These are phyloP conservation scores for Fusarium nematophilum DNA, from an alignment of 2,329 filamentous ascomycete species.

Conservation along the genomic window DNA sequence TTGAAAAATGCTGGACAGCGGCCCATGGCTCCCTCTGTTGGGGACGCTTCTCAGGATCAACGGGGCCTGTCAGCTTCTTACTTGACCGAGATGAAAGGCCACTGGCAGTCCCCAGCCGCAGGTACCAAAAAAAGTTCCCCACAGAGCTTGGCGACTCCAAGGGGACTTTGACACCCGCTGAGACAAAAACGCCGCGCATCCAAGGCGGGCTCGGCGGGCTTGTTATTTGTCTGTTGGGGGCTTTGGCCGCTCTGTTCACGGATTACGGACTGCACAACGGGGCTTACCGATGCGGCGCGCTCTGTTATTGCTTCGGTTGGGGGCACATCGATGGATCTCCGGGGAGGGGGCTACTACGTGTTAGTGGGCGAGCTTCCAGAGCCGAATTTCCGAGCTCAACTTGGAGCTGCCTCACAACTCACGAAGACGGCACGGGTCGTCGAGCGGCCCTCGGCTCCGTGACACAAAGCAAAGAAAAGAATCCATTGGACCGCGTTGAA, in stretches of 20 bases:
- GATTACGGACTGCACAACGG: conserved; percentile 1
- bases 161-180: conserved; percentile 1
- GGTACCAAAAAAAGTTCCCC: background rate
- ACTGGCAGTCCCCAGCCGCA: conserved; percentile 1
- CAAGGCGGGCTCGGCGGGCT: background rate
- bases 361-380: conserved; percentile 23
- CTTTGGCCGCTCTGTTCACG: background rate
- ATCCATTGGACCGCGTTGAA: conserved; percentile 18
- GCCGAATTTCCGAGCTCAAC: conserved; percentile 34
- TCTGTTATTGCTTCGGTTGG: background rate
- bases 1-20: background rate
- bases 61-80: conserved; percentile 4
- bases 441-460: conserved; percentile 19
- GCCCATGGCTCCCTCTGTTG: background rate
- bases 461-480: conserved; percentile 22
- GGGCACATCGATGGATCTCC: conserved; percentile 2
- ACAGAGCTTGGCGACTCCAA: background rate
- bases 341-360: conserved; percentile 14
- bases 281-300: too few species aligned
- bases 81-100: conserved; percentile 14
- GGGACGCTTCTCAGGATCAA: background rate
- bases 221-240: background rate
- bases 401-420: conserved; percentile 14
- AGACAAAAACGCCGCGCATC: conserved; percentile 4
- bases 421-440: conserved; percentile 23